Evolutionary conservation across 2,329 filamentous ascomycete genomes (phyloP).

Genomic region (Nigrospora oryzae): DNA sequence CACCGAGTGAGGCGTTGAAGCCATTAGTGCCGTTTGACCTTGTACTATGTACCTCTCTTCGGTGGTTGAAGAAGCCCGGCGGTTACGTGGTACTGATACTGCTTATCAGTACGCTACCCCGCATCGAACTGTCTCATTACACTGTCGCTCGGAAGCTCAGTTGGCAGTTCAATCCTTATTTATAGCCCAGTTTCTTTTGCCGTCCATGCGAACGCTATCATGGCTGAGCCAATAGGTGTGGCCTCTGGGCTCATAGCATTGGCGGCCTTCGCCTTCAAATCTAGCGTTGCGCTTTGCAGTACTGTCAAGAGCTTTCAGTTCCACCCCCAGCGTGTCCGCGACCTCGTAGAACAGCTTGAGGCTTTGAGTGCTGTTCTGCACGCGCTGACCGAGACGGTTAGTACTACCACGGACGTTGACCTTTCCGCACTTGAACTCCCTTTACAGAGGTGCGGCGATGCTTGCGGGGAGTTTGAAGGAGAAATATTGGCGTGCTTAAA

Average conservation of each 20-base stretch:
- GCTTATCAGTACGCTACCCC: no score
- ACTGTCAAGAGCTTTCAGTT: slow-evolving; percentile 26
- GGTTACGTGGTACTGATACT: no score
- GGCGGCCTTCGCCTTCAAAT: slow-evolving; percentile 27
- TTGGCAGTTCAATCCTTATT: no score
- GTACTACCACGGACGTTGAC: background rate
- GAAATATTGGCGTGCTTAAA: slow-evolving; percentile 25
- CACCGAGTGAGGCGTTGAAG: no score
- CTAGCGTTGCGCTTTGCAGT: slow-evolving; percentile 25
- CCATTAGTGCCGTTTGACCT: no score
- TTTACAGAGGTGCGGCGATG: slow-evolving; percentile 29
- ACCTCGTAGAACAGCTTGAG: slow-evolving; percentile 29
- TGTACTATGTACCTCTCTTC: no score
- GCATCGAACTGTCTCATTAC: no score
- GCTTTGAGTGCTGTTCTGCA: slow-evolving; percentile 27
- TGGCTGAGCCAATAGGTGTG: no score
- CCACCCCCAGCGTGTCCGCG: slow-evolving; percentile 26
- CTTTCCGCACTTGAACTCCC: slow-evolving; percentile 15
- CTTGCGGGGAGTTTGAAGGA: slow-evolving; percentile 31
- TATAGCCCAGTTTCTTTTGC: no score
- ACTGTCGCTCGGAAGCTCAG: no score
- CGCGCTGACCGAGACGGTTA: slow-evolving; percentile 17
- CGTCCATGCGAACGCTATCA: no score
- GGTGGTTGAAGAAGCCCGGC: no score
- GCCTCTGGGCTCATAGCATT: slow-evolving; percentile 21